Evolutionary conservation across 805 yeast species (phyloP), one percentile per base, ranked within the genome.

Genomic region (Pichia deserticola): DNA sequence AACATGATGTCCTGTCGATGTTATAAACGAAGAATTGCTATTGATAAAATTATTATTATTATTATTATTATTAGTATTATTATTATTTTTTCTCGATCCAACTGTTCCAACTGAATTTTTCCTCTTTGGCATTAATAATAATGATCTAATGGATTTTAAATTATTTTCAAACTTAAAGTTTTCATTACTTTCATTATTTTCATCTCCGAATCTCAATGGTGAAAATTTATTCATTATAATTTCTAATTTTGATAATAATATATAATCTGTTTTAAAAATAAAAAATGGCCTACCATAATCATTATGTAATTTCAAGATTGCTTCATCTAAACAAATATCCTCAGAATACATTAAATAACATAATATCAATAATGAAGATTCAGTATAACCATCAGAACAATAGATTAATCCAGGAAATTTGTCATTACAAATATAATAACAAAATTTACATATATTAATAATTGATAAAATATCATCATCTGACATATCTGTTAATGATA

Each of bases 381-480:
- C 97, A 0, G 97, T 88, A 65, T 90, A 92, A 0, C 98, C 98
- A 66, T 92, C 97, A 2, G 86, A 78, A 60, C 96, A 89, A 61
- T 81, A 84, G 9, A 90, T 69, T 52, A 90, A 71, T 0, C 81
- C 69, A 4, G 79, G 74, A 45, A 71, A 65, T 3, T 56, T 41
- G 56, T 61, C 27, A 50, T 57, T 9, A 44, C 73, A 68, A 35
- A 64, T 69, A 37, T 72, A 66, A 52, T 81, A 81, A 15, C 89
- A 67, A 38, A 85, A 67, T 62, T 85, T 86, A 64, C 93, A 82
- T 20, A 85, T 69, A 54, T 83, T 83, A 47, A 87, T 72, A 35
- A 89, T 75, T 7, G 86, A 74, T 28, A 77, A 68, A 42, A 89
- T 70, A 56, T 81, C 84, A 4, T 80, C 78, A 40, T 77, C 78